Conservation (phyloP, 495 filamentous ascomycete species). For the Immersiella caudata region DNA sequence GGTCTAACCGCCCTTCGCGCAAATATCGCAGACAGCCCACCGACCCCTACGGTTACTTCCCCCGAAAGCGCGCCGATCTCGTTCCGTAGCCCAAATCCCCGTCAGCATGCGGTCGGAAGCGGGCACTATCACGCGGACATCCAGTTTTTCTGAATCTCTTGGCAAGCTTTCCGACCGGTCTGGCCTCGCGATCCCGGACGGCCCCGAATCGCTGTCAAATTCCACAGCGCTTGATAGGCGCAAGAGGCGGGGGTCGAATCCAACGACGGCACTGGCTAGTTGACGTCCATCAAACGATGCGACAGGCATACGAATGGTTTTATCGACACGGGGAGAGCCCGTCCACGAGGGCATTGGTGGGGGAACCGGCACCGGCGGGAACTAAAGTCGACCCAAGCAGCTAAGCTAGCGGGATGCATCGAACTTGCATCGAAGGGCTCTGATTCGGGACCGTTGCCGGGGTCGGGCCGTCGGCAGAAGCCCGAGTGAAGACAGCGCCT, state of each 20-base stretch:
- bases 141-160: slow-evolving; percentile 2
- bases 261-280: neutral
- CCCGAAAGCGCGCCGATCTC: neutral
- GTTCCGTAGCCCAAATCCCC: neutral
- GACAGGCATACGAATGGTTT: neutral
- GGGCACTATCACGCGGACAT: slow-evolving; percentile 17
- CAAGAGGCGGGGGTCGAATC: neutral
- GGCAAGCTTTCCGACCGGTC: slow-evolving; percentile 14
- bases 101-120: neutral
- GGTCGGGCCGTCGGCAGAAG: slow-evolving; percentile 2
- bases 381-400: slow-evolving; percentile 4
- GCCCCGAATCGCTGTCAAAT: neutral
- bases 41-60: neutral
- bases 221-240: neutral
- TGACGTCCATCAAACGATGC: neutral
- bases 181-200: slow-evolving; percentile 7
- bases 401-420: slow-evolving; percentile 7
- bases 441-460: neutral
- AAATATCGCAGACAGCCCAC: neutral
- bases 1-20: neutral
- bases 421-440: neutral
- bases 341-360: slow-evolving; percentile 1
- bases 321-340: neutral
- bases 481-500: neutral
- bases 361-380: slow-evolving; percentile 1